Percentiles rank a stretch among this genome's conserved stretches.
Evolutionary conservation across 768 basidiomycete genomes (phyloP).

Genomic region (Pholiota molesta): DNA sequence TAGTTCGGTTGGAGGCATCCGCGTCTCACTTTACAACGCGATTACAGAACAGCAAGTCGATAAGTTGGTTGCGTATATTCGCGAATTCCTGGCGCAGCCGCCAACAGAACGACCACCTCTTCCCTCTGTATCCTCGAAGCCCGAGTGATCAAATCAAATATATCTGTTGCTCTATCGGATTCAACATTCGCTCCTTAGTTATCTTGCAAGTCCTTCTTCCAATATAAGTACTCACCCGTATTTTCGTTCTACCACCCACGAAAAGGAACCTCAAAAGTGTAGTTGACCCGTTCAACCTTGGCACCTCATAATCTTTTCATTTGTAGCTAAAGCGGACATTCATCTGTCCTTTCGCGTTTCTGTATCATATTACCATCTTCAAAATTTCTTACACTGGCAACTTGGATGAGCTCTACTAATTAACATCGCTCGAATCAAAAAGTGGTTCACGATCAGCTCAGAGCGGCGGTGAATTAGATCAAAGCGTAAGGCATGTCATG

Average conservation of each 20-base stretch:
- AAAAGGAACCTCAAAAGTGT: not conserved
- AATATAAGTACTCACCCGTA: no score
- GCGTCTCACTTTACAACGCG: conserved; percentile 89
- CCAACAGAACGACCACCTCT: conserved; percentile 21
- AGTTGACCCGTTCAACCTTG: not conserved
- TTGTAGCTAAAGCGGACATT: conserved; percentile 7
- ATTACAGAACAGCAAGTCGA: conserved; percentile 77
- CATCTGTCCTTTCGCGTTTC: conserved; percentile 1
- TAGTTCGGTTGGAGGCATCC: conserved; percentile 74
- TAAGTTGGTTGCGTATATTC: conserved; percentile 59
- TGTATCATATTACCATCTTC: not conserved
- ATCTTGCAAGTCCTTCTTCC: not conserved
- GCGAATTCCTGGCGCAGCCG: conserved; percentile 45
- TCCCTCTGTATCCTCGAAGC: conserved; percentile 20
- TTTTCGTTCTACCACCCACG: no score
- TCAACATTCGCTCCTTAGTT: not conserved
- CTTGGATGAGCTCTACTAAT: not conserved
- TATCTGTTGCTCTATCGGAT: not conserved
- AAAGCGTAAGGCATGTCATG: not conserved
- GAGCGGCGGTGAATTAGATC: not conserved
- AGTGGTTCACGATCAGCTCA: not conserved
- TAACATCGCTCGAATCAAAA: no score
- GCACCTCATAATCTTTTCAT: conserved; percentile 18
- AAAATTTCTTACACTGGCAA: not conserved
- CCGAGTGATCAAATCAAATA: not conserved